Percentiles rank a stretch among this genome's conserved stretches.
Conservation (phyloP, 805 yeast genomes). For the Candida krabiensis region DNA sequence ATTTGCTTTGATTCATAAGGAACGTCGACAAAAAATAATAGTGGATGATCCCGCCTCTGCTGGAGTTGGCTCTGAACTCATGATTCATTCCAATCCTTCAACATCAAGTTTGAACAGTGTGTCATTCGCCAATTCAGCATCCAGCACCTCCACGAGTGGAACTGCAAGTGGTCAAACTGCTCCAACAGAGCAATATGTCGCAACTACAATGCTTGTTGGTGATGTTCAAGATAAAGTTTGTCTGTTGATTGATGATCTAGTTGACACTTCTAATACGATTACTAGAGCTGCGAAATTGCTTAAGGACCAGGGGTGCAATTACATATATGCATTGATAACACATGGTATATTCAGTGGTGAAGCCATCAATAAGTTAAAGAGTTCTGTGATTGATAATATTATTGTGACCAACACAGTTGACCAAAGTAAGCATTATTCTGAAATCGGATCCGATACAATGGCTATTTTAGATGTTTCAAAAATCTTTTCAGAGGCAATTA, state of each 20-base stretch:
- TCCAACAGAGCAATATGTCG: slow-evolving; percentile 39
- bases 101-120: slow-evolving; percentile 17
- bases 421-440: slow-evolving; percentile 58
- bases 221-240: slow-evolving; percentile 86
- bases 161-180: slow-evolving; percentile 2
- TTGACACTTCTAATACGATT: slow-evolving; percentile 90
- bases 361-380: slow-evolving; percentile 69
- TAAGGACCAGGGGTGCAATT: slow-evolving; percentile 89
- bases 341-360: slow-evolving; percentile 95
- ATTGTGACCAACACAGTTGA: slow-evolving; percentile 92
- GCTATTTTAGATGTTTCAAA: slow-evolving; percentile 84
- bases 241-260: slow-evolving; percentile 89
- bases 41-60: slow-evolving; percentile 17
- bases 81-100: slow-evolving; percentile 18
- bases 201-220: slow-evolving; percentile 95
- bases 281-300: slow-evolving; percentile 88
- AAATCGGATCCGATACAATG: slow-evolving; percentile 52
- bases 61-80: slow-evolving; percentile 11
- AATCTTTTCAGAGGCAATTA: slow-evolving; percentile 89
- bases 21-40: slow-evolving; percentile 58
- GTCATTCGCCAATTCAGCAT: slow-evolving; percentile 15
- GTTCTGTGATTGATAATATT: slow-evolving; percentile 74
- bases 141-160: slow-evolving; percentile 16
- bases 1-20: slow-evolving; percentile 95
- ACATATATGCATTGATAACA: slow-evolving; percentile 84